Percentiles rank a stretch among this genome's conserved stretches.
These are phyloP conservation scores for Triadica sebifera DNA, from an alignment of 345 rosid genomes.

Conservation along the genomic window DNA sequence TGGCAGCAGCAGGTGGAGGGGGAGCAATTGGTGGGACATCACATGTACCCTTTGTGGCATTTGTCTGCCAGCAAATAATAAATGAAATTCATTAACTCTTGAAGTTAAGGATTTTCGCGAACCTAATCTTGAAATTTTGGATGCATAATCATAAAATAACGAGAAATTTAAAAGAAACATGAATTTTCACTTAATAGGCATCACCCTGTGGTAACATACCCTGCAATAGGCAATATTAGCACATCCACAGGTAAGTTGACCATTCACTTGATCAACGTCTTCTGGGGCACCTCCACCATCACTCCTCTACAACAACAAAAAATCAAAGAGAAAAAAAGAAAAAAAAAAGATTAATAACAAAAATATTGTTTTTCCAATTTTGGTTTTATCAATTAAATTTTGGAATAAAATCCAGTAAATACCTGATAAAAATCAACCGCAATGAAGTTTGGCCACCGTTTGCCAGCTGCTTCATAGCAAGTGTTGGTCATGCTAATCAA, in stretches of 20 bases:
- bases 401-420: neutral
- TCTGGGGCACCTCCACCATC: slow-evolving; percentile 91
- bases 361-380: neutral
- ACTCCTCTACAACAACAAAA: slow-evolving; percentile 52
- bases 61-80: slow-evolving; percentile 42
- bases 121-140: neutral
- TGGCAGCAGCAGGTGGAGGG: slow-evolving; percentile 64
- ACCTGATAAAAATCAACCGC: slow-evolving; percentile 95
- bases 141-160: neutral
- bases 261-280: slow-evolving; percentile 80
- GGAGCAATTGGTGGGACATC: slow-evolving; percentile 67
- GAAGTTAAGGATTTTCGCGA: neutral
- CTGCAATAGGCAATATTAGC: slow-evolving; percentile 67
- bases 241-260: slow-evolving; percentile 93
- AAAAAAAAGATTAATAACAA: neutral
- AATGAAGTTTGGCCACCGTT: slow-evolving; percentile 97
- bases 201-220: slow-evolving; percentile 36
- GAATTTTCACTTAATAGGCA: neutral
- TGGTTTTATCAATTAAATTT: no score
- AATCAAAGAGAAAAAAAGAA: neutral
- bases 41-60: slow-evolving; percentile 73
- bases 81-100: neutral
- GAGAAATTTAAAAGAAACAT: neutral
- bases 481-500: slow-evolving; percentile 60
- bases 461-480: slow-evolving; percentile 68